phyloP scores from a whole-genome alignment of 129 eudicot genomes.

The Flaveria ramosissima region DNA sequence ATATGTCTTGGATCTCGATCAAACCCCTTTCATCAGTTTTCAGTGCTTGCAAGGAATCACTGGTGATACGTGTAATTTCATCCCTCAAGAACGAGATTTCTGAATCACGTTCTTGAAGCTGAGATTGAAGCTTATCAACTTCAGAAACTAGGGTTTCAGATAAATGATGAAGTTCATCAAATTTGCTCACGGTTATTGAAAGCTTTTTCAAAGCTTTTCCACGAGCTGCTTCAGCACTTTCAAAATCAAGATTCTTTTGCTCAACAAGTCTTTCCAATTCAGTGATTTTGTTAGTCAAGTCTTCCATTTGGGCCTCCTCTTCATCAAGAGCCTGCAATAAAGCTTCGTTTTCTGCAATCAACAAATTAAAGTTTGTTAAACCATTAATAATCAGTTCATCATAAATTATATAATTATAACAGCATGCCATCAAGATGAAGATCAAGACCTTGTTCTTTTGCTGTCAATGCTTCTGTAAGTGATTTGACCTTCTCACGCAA shows the following conservation, averaged over 20 bases:
- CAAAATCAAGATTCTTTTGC: slow-evolving; percentile 62
- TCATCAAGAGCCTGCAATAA: slow-evolving; percentile 92
- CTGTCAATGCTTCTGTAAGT: slow-evolving; percentile 55
- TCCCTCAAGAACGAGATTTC: slow-evolving; percentile 89
- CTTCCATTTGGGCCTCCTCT: slow-evolving; percentile 89
- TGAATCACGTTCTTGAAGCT: slow-evolving; percentile 84
- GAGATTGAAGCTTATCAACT: slow-evolving; percentile 90
- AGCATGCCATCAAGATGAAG: neutral
- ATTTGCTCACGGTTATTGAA: slow-evolving; percentile 73
- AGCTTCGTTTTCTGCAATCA: slow-evolving; percentile 66
- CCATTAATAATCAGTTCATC: neutral
- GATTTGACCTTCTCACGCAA: slow-evolving; percentile 54
- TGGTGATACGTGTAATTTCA: slow-evolving; percentile 88
- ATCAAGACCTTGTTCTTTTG: slow-evolving; percentile 95
- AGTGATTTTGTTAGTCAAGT: slow-evolving; percentile 46
- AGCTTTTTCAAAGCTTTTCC: slow-evolving; percentile 83
- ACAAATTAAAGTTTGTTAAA: slow-evolving; percentile 2
- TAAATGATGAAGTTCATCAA: slow-evolving; percentile 87
- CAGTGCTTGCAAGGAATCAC: slow-evolving; percentile 74
- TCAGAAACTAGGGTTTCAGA: slow-evolving; percentile 84
- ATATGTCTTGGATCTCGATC: slow-evolving; percentile 58
- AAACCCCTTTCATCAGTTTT: slow-evolving; percentile 51
- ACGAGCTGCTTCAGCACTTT: slow-evolving; percentile 72
- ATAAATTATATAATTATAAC: neutral
- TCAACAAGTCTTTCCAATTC: slow-evolving; percentile 55